phyloP scores from a whole-genome alignment of 2,329 filamentous ascomycete genomes.

The Epicoccum nigrum region DNA sequence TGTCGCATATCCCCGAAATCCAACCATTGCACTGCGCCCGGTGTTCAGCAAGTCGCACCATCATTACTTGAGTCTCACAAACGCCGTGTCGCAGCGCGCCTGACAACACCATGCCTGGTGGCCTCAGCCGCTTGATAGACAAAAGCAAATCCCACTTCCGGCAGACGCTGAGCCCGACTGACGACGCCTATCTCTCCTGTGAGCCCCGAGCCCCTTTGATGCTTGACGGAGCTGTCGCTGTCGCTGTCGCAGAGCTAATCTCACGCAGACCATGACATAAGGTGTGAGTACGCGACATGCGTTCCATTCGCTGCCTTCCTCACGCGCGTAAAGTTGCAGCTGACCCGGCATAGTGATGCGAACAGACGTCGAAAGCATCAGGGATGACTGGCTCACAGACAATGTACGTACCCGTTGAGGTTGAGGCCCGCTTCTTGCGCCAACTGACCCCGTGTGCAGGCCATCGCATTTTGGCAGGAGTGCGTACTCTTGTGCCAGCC shows the following conservation, averaged over 20 bases:
- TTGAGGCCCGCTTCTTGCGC: background rate
- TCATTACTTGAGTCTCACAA: slow-evolving; percentile 5
- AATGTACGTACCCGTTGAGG: slow-evolving; percentile 64
- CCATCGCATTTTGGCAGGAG: slow-evolving; percentile 98
- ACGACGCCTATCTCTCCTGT: slow-evolving; percentile 75
- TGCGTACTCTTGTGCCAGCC: slow-evolving; percentile 50
- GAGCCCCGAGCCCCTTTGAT: too few relatives aligned
- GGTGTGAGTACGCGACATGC: slow-evolving; percentile 58
- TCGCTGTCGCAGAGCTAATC: slow-evolving; percentile 25
- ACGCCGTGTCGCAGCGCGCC: slow-evolving; percentile 4
- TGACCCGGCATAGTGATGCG: slow-evolving; percentile 69
- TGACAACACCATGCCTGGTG: slow-evolving; percentile 23
- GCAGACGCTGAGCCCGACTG: slow-evolving; percentile 52
- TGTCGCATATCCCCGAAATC: background rate
- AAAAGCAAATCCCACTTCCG: slow-evolving; percentile 38
- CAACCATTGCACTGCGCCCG: background rate
- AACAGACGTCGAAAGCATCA: slow-evolving; percentile 87
- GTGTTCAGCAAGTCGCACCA: slow-evolving; percentile 3
- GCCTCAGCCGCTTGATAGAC: slow-evolving; percentile 33
- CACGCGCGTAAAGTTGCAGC: slow-evolving; percentile 7
- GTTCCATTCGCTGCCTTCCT: slow-evolving; percentile 7
- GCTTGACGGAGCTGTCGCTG: background rate
- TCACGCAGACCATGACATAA: slow-evolving; percentile 65
- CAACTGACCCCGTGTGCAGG: slow-evolving; percentile 57
- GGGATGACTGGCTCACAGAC: slow-evolving; percentile 94